Evolutionary conservation across 805 yeast genomes (phyloP).

Genomic region (Candida suzukii): DNA sequence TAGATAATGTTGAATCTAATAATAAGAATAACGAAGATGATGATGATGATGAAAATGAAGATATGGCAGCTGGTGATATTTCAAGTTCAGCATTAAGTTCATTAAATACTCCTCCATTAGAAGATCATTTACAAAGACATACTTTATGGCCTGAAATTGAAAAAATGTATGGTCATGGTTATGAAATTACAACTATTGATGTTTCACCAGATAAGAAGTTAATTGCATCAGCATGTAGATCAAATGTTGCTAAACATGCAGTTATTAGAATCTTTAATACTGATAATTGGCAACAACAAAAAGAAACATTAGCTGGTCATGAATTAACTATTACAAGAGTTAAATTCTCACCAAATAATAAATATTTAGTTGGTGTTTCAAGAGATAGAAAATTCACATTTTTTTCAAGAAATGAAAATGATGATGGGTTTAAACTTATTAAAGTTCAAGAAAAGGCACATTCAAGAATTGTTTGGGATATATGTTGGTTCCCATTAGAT

Average conservation of each 20-base stretch:
- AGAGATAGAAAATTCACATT: conserved; percentile 83
- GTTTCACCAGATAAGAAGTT: conserved; percentile 53
- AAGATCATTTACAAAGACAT: conserved; percentile 85
- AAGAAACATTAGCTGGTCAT: conserved; percentile 62
- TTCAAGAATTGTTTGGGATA: conserved; percentile 90
- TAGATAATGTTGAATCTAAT: conserved; percentile 35
- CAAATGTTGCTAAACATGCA: conserved; percentile 80
- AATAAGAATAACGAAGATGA: conserved; percentile 33
- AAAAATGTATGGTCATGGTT: conserved; percentile 95
- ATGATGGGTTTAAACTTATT: conserved; percentile 19
- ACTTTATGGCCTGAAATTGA: conserved; percentile 95
- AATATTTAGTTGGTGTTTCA: conserved; percentile 65
- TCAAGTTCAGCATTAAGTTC: conserved; percentile 40
- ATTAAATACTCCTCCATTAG: conserved; percentile 65
- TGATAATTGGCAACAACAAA: conserved; percentile 50
- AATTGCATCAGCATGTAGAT: conserved; percentile 87
- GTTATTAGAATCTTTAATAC: conserved; percentile 72
- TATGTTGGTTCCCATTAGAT: conserved; percentile 69
- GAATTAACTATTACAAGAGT: conserved; percentile 79
- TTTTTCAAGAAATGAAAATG: conserved; percentile 43
- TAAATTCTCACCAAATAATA: conserved; percentile 63
- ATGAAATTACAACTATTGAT: conserved; percentile 79
- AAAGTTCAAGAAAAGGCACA: conserved; percentile 63
- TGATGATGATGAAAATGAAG: conserved; percentile 35
- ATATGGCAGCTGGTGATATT: conserved; percentile 28